Evolutionary conservation across 2,329 filamentous ascomycete genomes (phyloP), one percentile per base, ranked within the genome.

Genomic region (Xylaria sp.): DNA sequence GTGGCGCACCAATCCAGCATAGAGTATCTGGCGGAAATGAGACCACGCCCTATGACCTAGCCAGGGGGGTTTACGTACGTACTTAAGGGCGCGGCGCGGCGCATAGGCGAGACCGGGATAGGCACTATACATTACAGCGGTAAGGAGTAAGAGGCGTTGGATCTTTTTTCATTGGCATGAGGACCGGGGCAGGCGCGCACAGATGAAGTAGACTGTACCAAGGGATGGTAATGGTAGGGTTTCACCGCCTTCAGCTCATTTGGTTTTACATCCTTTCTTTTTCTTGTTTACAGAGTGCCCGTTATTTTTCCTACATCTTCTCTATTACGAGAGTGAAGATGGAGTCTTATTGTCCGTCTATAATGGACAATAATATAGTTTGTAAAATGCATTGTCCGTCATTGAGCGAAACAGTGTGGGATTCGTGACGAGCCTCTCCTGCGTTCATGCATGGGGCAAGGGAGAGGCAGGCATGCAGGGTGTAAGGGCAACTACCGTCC

Each of bases 1-100:
- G 61, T 64, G 42, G 61, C 61, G 36, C 63, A 61, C 49, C 65
- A 69, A 13, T 61, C 55, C 15, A 69, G 67, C 38, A 55, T 67
- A 33, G 67, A 69, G 54, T 36, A 50, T 25, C 50, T 69, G 31
- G 42, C 53, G 11, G 64, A 62, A 31, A 55, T 47, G 58, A 51
- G 51, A 33, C 38, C 57, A 39, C 25, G 58, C 22, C 61, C 60
- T 38, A 17, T 60, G 15, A 44, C 50, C 6, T 69, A 68, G 27
- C 3, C 33, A 11, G 36, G 22, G 29, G 29, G 25, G 11, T 15
- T n/a, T n/a, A n/a, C n/a, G n/a, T n/a, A n/a, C n/a, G n/a, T n/a
- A n/a, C n/a, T n/a, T n/a, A n/a, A n/a, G n/a, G n/a, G n/a, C n/a
- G n/a, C n/a, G n/a, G n/a, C n/a, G n/a, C n/a, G n/a, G n/a, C n/a